These are phyloP conservation scores for Asterophora lycoperdoides DNA, from an alignment of 768 basidiomycete genomes.

Conservation along the genomic window DNA sequence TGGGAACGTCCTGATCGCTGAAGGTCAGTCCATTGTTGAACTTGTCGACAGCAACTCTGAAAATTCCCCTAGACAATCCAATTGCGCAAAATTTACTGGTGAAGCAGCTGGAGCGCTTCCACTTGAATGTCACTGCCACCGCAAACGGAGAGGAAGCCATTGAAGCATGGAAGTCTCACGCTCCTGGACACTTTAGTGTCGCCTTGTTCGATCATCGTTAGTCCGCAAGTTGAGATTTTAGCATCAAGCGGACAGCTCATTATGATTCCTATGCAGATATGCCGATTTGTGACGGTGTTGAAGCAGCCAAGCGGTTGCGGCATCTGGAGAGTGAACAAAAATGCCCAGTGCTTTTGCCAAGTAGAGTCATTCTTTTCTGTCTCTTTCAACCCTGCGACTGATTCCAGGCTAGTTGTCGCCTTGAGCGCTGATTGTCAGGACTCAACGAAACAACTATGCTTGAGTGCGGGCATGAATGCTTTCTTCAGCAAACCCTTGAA, in stretches of 20 bases:
- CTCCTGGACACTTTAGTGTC: conserved; percentile 63
- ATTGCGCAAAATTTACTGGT: conserved; percentile 65
- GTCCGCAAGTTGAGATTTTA: conserved; percentile 16
- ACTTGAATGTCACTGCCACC: conserved; percentile 58
- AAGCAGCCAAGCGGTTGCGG: conserved; percentile 64
- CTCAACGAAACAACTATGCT: conserved; percentile 67
- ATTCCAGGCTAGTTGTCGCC: conserved; percentile 49
- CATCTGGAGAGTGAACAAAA: conserved; percentile 56
- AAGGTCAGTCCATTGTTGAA: conserved; percentile 39
- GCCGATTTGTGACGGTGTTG: conserved; percentile 76
- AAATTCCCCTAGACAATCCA: conserved; percentile 50
- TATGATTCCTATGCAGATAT: conserved; percentile 45
- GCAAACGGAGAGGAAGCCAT: conserved; percentile 68
- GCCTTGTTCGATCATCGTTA: conserved; percentile 75
- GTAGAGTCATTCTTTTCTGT: conserved; percentile 32
- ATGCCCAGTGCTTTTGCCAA: conserved; percentile 45
- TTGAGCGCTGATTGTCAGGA: conserved; percentile 76
- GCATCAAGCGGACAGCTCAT: background rate
- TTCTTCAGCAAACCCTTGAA: conserved; percentile 73
- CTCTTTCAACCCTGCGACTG: background rate
- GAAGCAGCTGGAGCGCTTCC: conserved; percentile 60
- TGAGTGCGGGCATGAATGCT: conserved; percentile 76
- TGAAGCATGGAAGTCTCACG: conserved; percentile 63
- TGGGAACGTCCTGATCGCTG: conserved; percentile 68
- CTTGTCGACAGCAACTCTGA: background rate